Base-by-base conservation (phyloP, 2,329 filamentous ascomycete genomes). In the Rhinocladiella similis region DNA sequence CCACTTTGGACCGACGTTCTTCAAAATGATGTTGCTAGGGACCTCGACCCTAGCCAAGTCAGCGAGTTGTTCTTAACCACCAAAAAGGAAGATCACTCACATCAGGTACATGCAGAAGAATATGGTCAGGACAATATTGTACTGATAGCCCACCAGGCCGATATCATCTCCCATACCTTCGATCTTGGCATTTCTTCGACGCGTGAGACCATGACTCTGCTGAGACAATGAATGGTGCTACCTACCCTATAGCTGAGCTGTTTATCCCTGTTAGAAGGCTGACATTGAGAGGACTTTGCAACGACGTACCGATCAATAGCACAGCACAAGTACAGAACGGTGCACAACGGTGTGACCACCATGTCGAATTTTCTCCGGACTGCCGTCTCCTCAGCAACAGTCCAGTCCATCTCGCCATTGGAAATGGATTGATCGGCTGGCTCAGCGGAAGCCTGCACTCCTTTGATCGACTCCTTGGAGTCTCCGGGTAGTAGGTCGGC, bases 21-120 rank as follows among this genome's bases (percentile, higher is more conserved):
- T 87, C 50, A 88, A 71, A 10, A 87, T 73, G 1, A 88, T 72
- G 63, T 88, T 88, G 61, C 81, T 84, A 2, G 85, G 85, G 9
- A 88, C 70, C 64, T 88, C 84, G 22, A 62, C 56, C 10, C 27
- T 39, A 3, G 74, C 73, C 3, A 70, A 67, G 20, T 74, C 60
- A 59, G 75, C 46, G 64, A 75, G 75, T 73, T 73, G 76, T 71
- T 76, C 73, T 14, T 76, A 48, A 0, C 69, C 72, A 45, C 70
- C 67, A 47, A 73, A 73, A 56, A 75, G 12, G 19, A 29, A 33
- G 36, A 43, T 13, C 27, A 46, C 41, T 20, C 22, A 45, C 16
- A 69, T 53, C 18, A 70, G 66, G 22, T 63, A 63, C 35, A 61
- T 42, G 29, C 60, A 78, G 64, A 80, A 80, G 65, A 83, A 83